Evolutionary conservation across 305 asterid genomes (phyloP).

Genomic region (Coffea humblotiana): DNA sequence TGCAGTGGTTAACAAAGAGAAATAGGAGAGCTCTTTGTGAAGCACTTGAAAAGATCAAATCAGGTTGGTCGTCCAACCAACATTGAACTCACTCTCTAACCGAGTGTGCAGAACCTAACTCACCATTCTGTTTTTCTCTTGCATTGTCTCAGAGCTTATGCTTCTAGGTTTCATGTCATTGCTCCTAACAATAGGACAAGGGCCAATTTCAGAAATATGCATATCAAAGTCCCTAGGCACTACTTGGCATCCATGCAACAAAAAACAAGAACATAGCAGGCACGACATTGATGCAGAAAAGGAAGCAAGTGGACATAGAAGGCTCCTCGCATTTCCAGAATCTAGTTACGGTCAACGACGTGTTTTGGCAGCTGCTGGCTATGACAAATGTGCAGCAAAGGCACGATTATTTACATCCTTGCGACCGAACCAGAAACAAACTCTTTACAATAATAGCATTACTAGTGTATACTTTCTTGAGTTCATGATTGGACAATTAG

Average conservation of each 20-base stretch:
- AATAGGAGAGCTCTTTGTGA: conserved; percentile 44
- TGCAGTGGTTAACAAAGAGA: conserved; percentile 43
- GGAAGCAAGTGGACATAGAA: conserved; percentile 15
- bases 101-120: not conserved
- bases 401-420: conserved; percentile 23
- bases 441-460: not conserved
- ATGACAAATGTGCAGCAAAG: conserved; percentile 46
- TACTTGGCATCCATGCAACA: conserved; percentile 59
- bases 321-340: conserved; percentile 28
- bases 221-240: conserved; percentile 33
- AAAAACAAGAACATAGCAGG: conserved; percentile 21
- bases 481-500: not conserved
- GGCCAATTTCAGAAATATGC: conserved; percentile 44
- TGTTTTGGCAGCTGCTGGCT: conserved; percentile 37
- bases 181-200: conserved; percentile 49
- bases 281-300: conserved; percentile 6
- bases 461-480: not conserved
- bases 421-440: not conserved
- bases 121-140: not conserved
- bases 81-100: not conserved
- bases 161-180: conserved; percentile 60
- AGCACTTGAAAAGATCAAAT: conserved; percentile 62
- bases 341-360: conserved; percentile 30
- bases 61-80: conserved; percentile 34
- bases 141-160: conserved; percentile 46